These are phyloP conservation scores for Macrolepiota dolichaula DNA, from an alignment of 768 basidiomycete genomes.

Conservation along the genomic window DNA sequence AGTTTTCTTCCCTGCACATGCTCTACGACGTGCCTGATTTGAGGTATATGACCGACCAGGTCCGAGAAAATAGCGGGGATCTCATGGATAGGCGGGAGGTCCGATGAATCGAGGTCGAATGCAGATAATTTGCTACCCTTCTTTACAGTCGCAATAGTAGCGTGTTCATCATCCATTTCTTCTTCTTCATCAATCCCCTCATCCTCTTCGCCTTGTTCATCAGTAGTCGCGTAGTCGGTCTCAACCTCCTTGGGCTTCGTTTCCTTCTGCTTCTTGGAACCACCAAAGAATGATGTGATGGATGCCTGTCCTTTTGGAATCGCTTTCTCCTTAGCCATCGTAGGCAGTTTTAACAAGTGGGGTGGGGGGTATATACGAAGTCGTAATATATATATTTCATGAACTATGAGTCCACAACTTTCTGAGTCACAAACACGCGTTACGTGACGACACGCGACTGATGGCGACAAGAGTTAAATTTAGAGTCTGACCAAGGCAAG, in stretches of 20 bases:
- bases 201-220: conserved; percentile 22
- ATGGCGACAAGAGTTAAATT: background rate
- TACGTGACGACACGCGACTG: conserved; percentile 7
- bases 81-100: conserved; percentile 74
- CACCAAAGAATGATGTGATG: conserved; percentile 53
- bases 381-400: background rate
- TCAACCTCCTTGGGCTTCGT: conserved; percentile 20
- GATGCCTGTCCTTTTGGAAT: conserved; percentile 46
- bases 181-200: conserved; percentile 30
- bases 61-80: conserved; percentile 74
- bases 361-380: conserved; percentile 13
- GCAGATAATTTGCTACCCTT: conserved; percentile 37
- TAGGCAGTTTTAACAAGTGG: conserved; percentile 15
- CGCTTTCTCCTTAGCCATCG: conserved; percentile 49
- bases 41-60: conserved; percentile 61
- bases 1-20: conserved; percentile 76
- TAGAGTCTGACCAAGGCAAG: background rate
- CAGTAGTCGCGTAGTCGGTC: conserved; percentile 21
- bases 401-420: background rate
- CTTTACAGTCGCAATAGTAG: conserved; percentile 19
- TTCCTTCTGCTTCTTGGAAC: conserved; percentile 26
- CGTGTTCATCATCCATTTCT: conserved; percentile 28
- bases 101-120: conserved; percentile 48
- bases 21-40: conserved; percentile 63
- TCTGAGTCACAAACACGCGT: conserved; percentile 5